Evolutionary conservation across 805 yeast species (phyloP).

Genomic region (Saccharomycopsis schoenii): DNA sequence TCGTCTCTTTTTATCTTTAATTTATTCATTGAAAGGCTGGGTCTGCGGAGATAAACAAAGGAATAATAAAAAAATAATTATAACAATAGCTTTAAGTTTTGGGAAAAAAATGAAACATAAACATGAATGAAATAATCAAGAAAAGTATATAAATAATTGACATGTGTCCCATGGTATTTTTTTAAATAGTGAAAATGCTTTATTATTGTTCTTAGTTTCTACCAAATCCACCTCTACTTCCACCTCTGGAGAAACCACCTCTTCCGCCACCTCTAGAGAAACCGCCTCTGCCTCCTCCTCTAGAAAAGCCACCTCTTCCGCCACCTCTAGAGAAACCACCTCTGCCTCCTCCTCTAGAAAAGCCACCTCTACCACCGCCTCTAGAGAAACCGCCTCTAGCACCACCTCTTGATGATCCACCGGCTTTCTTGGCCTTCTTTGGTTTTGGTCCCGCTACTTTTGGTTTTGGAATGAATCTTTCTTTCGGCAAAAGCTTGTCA

Average conservation of each 20-base stretch:
- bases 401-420: constrained; percentile 39
- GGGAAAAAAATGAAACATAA: neutral
- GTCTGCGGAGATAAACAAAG: neutral
- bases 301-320: no score
- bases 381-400: constrained; percentile 39
- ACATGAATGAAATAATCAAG: neutral
- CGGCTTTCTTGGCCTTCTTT: constrained; percentile 53
- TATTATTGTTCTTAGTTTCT: constrained; percentile 14
- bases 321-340: constrained; percentile 33
- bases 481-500: constrained; percentile 90
- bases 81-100: neutral
- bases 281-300: constrained; percentile 26
- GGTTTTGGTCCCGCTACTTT: constrained; percentile 72
- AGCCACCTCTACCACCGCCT: constrained; percentile 36
- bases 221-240: constrained; percentile 31
- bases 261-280: constrained; percentile 25
- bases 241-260: constrained; percentile 29
- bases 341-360: constrained; percentile 39
- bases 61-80: neutral
- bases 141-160: neutral
- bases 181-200: neutral
- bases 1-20: neutral
- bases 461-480: constrained; percentile 95
- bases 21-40: neutral
- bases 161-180: neutral